These are phyloP conservation scores for Hamamelis virginiana DNA, from an alignment of 164 flowering plant species.

Conservation along the genomic window DNA sequence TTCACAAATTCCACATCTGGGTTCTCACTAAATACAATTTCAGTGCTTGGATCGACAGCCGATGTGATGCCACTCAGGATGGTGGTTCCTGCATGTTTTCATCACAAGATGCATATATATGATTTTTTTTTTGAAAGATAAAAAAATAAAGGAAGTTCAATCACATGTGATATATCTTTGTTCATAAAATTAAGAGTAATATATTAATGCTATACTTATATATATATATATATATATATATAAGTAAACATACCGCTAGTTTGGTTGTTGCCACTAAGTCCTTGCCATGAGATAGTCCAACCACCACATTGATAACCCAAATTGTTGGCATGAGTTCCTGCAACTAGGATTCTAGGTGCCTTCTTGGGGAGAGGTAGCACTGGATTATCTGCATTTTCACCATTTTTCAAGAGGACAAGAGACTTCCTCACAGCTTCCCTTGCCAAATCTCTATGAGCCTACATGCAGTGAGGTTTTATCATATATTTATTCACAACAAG, in stretches of 20 bases:
- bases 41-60: constrained; percentile 29
- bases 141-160: too few species aligned
- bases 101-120: too few species aligned
- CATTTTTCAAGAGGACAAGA: constrained; percentile 32
- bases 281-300: constrained; percentile 30
- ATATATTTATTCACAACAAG: too few species aligned
- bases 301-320: constrained; percentile 32
- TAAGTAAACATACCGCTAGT: constrained; percentile 26
- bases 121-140: too few species aligned
- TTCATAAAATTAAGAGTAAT: too few species aligned
- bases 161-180: too few species aligned
- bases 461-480: too few species aligned
- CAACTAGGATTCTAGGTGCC: constrained; percentile 20
- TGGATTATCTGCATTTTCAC: constrained; percentile 9
- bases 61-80: constrained; percentile 26
- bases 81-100: constrained; percentile 34
- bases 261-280: constrained; percentile 16
- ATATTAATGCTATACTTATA: too few species aligned
- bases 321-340: constrained; percentile 10
- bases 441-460: constrained; percentile 37
- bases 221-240: too few species aligned
- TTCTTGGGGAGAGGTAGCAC: constrained; percentile 19
- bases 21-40: constrained; percentile 25
- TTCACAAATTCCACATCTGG: constrained; percentile 28
- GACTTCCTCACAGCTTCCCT: constrained; percentile 39